Percentiles rank a stretch among this genome's conserved stretches.
Evolutionary conservation across 2,329 filamentous ascomycete genomes (phyloP).

Genomic region (Curvularia lunata): DNA sequence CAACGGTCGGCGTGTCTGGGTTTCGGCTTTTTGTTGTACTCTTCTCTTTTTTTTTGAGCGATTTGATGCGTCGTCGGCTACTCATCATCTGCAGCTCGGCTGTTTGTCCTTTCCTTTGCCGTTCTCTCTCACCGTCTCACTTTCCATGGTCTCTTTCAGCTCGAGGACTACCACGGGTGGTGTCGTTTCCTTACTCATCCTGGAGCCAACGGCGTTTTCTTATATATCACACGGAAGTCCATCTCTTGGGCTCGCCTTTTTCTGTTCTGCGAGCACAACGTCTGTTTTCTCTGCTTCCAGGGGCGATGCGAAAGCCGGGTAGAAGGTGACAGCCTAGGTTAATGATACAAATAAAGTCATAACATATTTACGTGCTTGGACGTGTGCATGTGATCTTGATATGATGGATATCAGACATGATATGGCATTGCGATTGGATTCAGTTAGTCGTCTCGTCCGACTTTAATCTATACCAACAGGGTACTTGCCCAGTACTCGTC

Average conservation of each 20-base stretch:
- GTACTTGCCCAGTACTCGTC: background rate
- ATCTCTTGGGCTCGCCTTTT: background rate
- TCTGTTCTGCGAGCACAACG: background rate
- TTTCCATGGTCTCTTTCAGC: background rate
- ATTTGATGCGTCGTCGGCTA: background rate
- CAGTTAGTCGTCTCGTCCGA: background rate
- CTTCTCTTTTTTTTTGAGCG: constrained; percentile 47
- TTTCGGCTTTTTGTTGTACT: background rate
- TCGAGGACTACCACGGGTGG: background rate
- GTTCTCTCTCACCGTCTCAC: background rate
- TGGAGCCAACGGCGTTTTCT: background rate
- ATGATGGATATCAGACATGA: background rate
- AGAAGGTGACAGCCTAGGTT: background rate
- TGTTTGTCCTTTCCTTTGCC: background rate
- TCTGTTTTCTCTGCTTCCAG: background rate
- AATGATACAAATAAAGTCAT: background rate
- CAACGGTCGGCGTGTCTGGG: background rate
- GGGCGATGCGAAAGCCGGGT: background rate
- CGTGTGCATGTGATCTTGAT: background rate
- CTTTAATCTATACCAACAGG: background rate
- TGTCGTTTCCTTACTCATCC: background rate
- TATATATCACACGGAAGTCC: background rate
- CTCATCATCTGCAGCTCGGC: constrained; percentile 14
- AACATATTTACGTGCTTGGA: background rate
- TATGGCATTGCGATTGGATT: background rate